Evolutionary conservation across 2,329 filamentous ascomycete species (phyloP), one percentile per base, ranked within the genome.

Genomic region (Chrysoporthe puriensis): DNA sequence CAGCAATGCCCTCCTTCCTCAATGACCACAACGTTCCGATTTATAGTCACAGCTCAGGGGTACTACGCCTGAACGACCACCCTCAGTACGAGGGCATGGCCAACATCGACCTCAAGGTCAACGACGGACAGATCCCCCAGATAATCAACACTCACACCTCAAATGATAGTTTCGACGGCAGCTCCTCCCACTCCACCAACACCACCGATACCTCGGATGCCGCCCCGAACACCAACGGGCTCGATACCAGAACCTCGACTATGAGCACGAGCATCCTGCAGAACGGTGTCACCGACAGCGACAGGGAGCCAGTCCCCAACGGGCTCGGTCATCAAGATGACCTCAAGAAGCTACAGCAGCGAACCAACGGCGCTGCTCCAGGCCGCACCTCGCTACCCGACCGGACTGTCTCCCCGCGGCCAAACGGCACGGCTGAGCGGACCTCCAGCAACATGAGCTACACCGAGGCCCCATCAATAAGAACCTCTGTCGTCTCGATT

Each of bases 181-280:
- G 81, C 74, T 85, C 85, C 67, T 81, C 84, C 71, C 81, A 82
- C 59, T 64, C 85, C 67, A 84, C 82, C 18, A 81, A 83, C 76
- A 83, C 82, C 70, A 86, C 85, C 69, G 81, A 83, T 74, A 79
- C 79, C 69, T 87, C 83, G 72, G 84, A 83, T 73, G 75, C 77
- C 58, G 77, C 76, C 69, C 78, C 77, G 71, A 81, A 78, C 72
- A 76, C 80, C 77, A 80, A 82, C 79, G 83, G 80, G 68, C 74
- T 77, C 72, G 72, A 70, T 59, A 76, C 74, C 79, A 81, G 77
- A 50, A 69, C 64, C 60, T 70, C 71, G 56, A 69, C 70, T 80
- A 75, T 71, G 73, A 72, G 84, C 78, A 86, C 89, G 79, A 86
- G 82, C 77, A 84, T 86, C 48, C 74, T 87, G 74, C 83, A 85